Base-by-base conservation (phyloP, 352 stramenopile genomes). In the Thalassiosira mediterranea region DNA sequence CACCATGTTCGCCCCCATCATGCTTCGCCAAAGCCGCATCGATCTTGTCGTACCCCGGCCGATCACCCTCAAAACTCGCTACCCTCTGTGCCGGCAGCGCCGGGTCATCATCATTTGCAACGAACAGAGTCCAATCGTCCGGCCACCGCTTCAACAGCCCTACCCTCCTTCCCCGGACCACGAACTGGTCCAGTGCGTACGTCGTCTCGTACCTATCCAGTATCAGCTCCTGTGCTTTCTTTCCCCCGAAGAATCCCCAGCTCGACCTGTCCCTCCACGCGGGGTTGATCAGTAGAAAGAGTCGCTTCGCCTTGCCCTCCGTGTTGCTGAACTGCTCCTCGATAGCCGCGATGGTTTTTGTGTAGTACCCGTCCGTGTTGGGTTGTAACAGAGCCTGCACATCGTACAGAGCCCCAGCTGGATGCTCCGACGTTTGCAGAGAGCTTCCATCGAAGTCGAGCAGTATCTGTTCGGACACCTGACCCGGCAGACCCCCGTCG, bases 301-400 rank as follows among this genome's bases (percentile, higher is more conserved):
- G 26, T 11, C 68, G 57, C 17, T 65, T 77, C 13, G 49, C 31
- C 32, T 64, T 77, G 1, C 42, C 61, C 3, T 60, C 37, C 8
- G 61, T 62, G 54, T 68, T 63, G 19, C 32, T 38, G 38, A 72
- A 72, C 52, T 64, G 63, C 28, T 72, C 51, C 64, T 72, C 49
- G 28, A 72, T 59, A 17, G 49, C 4, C 32, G 53, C 13, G 1
- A 76, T 71, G 15, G 57, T 68, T 58, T 76, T 56, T 28, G 65
- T 34, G 25, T 76, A 76, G 34, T 76, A 76, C 15, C 31, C 51
- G 57, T 76, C 67, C 8, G 67, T 76, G 44, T 76, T 76, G n/a
- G 67, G 57, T 40, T 76, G 67, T 26, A 76, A 23, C 21, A 76
- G 29, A 2, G 67, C 67, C 25, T 62, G 57, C 13, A 72, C 34